Base-by-base conservation (phyloP, 78 protist species). In the Salpingoeca rosetta region DNA sequence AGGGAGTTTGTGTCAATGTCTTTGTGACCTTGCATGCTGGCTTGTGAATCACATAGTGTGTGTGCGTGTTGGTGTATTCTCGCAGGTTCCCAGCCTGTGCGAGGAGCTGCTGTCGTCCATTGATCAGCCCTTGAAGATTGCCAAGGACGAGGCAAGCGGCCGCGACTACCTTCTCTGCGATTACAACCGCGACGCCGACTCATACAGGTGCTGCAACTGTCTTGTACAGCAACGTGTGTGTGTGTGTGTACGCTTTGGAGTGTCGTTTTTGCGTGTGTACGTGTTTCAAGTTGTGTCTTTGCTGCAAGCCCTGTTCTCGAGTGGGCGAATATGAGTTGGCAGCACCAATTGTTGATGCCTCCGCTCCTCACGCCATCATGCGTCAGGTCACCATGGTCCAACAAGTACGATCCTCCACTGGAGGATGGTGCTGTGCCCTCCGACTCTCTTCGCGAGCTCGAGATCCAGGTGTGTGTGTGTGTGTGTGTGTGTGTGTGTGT, bases 151-250 rank as follows among this genome's bases (percentile, higher is more conserved):
- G 43, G 90, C 26, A 38, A 31, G 37, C 2, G 43, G 89, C 74
- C 28, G 83, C 42, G 94, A 91, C 45, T 98, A 88, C 89, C 78
- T 98, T 43, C 74, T 92, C 38, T 98, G 99, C 86, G 99, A 98
- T 85, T 97, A 96, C 86, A 98, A 98, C 88, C 91, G 99, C 40
- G 98, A 97, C 88, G 99, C 95, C 12, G 99, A 98, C 90, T 96
- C 98, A 39, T 96, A 91, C 94, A 82, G 97, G 65, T 51, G 31
- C n/a, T n/a, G n/a, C n/a, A n/a, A n/a, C n/a, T n/a, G n/a, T n/a
- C n/a, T n/a, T n/a, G n/a, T n/a, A n/a, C n/a, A n/a, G n/a, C n/a
- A n/a, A 96, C 93, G 73, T 37, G 35, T 36, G 56, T 39, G 24
- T 2, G 24, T 25, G 78, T 3, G n/a, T n/a, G n/a, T n/a, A n/a